phyloP scores from a whole-genome alignment of 1,284 basidiomycete species.

The Farysia itapuensis region DNA sequence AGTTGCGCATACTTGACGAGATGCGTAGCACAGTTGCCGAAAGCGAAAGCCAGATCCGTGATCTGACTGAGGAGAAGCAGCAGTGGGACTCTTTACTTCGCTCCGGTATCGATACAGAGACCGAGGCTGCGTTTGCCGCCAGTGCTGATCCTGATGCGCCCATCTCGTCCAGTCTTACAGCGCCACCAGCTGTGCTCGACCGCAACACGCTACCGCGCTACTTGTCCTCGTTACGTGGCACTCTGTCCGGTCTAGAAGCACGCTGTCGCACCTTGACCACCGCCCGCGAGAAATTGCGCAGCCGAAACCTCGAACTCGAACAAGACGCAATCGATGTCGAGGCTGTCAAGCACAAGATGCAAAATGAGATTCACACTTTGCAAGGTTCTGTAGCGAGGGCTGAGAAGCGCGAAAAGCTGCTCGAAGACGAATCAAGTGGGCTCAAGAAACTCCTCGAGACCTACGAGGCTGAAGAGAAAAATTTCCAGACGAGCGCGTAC shows the following conservation, averaged over 20 bases:
- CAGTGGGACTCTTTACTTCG: constrained; percentile 25
- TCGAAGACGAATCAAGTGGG: constrained; percentile 41
- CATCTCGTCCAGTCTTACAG: constrained; percentile 2
- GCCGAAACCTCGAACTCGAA: constrained; percentile 23
- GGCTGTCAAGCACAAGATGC: constrained; percentile 35
- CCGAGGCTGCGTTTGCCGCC: constrained; percentile 29
- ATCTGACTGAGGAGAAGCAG: constrained; percentile 36
- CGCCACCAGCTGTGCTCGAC: constrained; percentile 12
- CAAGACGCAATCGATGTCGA: constrained; percentile 36
- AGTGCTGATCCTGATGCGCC: constrained; percentile 17
- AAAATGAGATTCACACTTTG: constrained; percentile 41
- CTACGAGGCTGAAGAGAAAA: constrained; percentile 36
- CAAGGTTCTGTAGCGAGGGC: constrained; percentile 30
- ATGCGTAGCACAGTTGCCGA: constrained; percentile 26
- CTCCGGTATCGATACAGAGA: constrained; percentile 5
- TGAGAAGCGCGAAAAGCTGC: constrained; percentile 12
- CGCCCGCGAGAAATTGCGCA: constrained; percentile 28
- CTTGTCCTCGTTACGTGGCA: constrained; percentile 36
- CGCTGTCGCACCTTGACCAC: constrained; percentile 22
- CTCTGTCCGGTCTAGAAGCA: constrained; percentile 29
- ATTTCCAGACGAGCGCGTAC: constrained; percentile 7
- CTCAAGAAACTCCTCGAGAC: constrained; percentile 10
- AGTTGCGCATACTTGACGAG: constrained; percentile 31
- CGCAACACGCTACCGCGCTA: constrained; percentile 30
- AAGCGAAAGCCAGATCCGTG: constrained; percentile 41